Evolutionary conservation across 208 protist species (phyloP), one percentile per base, ranked within the genome.

Genomic region (Trypanosoma cruzi): DNA sequence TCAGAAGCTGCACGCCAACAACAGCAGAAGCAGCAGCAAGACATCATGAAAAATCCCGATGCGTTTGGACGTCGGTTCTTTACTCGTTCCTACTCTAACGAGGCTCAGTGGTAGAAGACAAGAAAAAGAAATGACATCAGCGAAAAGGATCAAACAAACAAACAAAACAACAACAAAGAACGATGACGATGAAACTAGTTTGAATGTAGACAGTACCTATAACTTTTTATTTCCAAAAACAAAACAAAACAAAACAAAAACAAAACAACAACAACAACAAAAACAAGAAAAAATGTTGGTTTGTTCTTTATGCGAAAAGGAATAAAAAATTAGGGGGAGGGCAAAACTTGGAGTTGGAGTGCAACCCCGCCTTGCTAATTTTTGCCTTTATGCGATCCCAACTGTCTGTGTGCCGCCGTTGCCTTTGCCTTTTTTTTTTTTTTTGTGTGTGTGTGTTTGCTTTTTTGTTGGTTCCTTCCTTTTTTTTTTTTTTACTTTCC

Each of bases 41-140:
- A 82, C 49, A 75, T 79, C 20, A 54, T 78, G 54, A 86, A 81
- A 37, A 73, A 90, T 61, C 84, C 85, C 5, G 75, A 79, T 59
- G 79, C 79, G 10, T 93, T 93, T 63, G 87, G 84, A 34, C 73
- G 81, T 26, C 84, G 88, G 22, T 93, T 93, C 60, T 81, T 87
- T 50, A 75, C 24, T 46, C 7, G 50, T 1, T 24, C 59, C 0
- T 29, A 48, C 24, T 11, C 46, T 48, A 3, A 54, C 7, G 60
- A 70, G 10, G 18, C 18, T 26, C 24, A 32, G 22, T 31, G 13
- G 53, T 34, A 46, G 18, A 58, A 49, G 20, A 49, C 44, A 20
- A 20, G 20, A 49, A 14, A 14, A 49, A 49, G 16, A 49, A 49
- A 14, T 4, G 16, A 49, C 4, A 13, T 20, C 2, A 14, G 20